A percentile compares a stretch with the other conserved stretches of the same genome.
phyloP scores from a whole-genome alignment of 352 stramenopile species.

The Pythium aphanidermatum region DNA sequence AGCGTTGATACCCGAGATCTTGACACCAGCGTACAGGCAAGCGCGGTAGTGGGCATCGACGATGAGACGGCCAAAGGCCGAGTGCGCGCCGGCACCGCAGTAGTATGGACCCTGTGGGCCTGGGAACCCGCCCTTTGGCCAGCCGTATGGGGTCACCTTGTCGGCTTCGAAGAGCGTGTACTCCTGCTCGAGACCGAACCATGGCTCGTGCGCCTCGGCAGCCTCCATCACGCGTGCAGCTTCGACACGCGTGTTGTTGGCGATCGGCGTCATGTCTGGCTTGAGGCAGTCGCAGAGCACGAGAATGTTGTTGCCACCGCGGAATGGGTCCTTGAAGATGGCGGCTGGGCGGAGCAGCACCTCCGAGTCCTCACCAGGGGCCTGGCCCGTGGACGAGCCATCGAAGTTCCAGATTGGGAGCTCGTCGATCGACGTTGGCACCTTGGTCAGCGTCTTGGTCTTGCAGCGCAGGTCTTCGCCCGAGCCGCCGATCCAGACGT shows the following conservation, averaged over 20 bases:
- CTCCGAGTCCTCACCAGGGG: conserved; percentile 96
- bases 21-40: conserved; percentile 93
- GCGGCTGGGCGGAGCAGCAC: conserved; percentile 90
- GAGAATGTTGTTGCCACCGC: conserved; percentile 92
- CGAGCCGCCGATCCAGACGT: conserved; percentile 94
- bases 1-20: conserved; percentile 96
- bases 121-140: conserved; percentile 87
- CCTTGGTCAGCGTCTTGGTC: conserved; percentile 87
- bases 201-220: conserved; percentile 53
- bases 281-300: conserved; percentile 98
- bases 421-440: conserved; percentile 59
- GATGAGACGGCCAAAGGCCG: conserved; percentile 93
- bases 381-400: conserved; percentile 94
- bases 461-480: conserved; percentile 92
- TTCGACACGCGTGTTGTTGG: conserved; percentile 89
- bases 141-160: conserved; percentile 87
- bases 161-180: conserved; percentile 92
- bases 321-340: conserved; percentile 97
- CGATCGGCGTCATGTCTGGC: conserved; percentile 88
- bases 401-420: conserved; percentile 98
- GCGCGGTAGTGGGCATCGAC: conserved; percentile 94
- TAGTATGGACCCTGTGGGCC: conserved; percentile 91
- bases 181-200: conserved; percentile 98
- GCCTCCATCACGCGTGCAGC: conserved; percentile 66
- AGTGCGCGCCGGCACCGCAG: conserved; percentile 93